These are phyloP conservation scores for Alnus glutinosa DNA, from an alignment of 306 rosid species.

Conservation along the genomic window DNA sequence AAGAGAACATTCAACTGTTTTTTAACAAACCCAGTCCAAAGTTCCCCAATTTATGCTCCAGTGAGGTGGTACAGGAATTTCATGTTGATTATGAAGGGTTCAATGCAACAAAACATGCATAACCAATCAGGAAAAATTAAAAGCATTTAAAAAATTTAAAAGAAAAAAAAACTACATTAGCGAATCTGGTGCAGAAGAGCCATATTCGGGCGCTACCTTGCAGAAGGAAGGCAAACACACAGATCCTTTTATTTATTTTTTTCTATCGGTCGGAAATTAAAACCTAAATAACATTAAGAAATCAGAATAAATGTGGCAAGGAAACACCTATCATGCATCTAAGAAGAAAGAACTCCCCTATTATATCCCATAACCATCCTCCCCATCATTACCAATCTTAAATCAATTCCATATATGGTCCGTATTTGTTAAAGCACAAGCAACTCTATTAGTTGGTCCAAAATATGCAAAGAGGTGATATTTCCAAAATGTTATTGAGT, in stretches of 20 bases:
- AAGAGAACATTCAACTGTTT: background rate
- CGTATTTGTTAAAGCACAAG: background rate
- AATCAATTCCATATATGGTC: background rate
- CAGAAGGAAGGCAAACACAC: too few relatives aligned
- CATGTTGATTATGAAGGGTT: background rate
- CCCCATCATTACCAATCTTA: background rate
- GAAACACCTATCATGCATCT: too few relatives aligned
- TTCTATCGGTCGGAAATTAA: too few relatives aligned
- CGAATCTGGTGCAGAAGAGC: background rate
- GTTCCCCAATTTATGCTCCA: background rate
- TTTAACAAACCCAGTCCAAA: background rate
- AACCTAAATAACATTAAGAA: too few relatives aligned
- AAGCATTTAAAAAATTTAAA: background rate
- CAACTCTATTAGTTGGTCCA: background rate
- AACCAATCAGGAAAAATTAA: background rate
- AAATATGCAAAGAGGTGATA: background rate
- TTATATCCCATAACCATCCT: background rate
- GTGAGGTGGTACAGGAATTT: background rate
- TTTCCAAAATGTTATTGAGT: background rate
- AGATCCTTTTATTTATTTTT: too few relatives aligned
- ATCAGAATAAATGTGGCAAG: too few relatives aligned
- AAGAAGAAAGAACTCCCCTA: too few relatives aligned
- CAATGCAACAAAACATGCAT: background rate
- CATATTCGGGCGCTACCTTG: background rate
- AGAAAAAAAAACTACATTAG: background rate